These are phyloP conservation scores for Colletotrichum sp. DNA, from an alignment of 2,329 filamentous ascomycete species.

Conservation along the genomic window DNA sequence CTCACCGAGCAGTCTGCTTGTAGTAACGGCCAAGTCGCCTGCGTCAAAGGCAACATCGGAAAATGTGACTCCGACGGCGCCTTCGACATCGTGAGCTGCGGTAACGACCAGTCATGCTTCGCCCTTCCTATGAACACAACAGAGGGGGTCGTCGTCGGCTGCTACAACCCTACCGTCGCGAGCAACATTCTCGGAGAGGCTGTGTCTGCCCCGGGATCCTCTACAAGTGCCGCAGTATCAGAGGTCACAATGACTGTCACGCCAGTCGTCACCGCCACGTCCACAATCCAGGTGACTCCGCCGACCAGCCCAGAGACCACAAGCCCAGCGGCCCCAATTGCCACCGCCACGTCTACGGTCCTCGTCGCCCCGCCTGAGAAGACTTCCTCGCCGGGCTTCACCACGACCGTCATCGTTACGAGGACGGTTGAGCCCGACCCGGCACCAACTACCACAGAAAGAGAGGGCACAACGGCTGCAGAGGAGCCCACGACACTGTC, in stretches of 20 bases:
- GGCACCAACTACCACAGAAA: background rate
- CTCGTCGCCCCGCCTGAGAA: background rate
- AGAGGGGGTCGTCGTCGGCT: conserved; percentile 53
- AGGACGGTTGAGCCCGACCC: background rate
- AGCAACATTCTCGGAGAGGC: conserved; percentile 44
- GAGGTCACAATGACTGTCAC: conserved; percentile 6
- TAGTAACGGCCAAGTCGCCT: conserved; percentile 51
- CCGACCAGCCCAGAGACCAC: background rate
- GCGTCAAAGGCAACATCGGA: conserved; percentile 55
- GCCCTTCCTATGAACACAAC: conserved; percentile 58
- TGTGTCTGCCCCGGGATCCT: conserved; percentile 19
- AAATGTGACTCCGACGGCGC: conserved; percentile 44
- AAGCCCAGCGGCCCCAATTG: background rate
- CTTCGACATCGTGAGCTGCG: conserved; percentile 47
- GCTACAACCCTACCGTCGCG: conserved; percentile 45
- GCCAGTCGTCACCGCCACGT: conserved; percentile 8
- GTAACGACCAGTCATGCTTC: conserved; percentile 46
- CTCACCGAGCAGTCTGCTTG: conserved; percentile 54
- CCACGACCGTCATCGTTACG: conserved; percentile 13
- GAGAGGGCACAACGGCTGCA: background rate
- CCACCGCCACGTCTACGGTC: conserved; percentile 12
- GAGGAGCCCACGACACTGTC: conserved; percentile 13
- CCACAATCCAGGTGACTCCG: conserved; percentile 14
- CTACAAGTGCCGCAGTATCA: background rate
- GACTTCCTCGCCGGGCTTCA: background rate